Evolutionary conservation across 148 eudicot species (phyloP), one percentile per base, ranked within the genome.

Genomic region (Chenopodium berlandieri): DNA sequence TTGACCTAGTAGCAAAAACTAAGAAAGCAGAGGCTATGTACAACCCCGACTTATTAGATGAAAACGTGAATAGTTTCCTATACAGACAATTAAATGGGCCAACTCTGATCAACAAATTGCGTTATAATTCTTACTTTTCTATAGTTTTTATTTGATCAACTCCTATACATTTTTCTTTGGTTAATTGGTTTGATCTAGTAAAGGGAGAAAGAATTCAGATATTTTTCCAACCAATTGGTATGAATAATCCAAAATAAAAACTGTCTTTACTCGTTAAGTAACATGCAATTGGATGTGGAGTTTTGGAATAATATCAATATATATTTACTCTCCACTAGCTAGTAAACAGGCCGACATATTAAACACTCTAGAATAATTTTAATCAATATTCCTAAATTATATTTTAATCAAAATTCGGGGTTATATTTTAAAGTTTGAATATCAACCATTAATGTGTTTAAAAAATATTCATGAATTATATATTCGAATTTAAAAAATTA

Each of bases 71-170:
- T 73, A 72, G 76, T 71, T 71, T 80, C 60, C 13, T 70, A 34
- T 46, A 79, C 25, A 62, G 76, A 76, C 76, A 77, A 44, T 11
- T 40, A 44, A 48, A 70, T 69, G 73, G 79, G 84, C 56, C 77
- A 62, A 6, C 65, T 62, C 58, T 13, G 46, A 16, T 60, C 22
- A 62, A 30, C 82, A 80, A 80, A 1, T 72, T 80, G 82, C 77
- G 14, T 14, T 22, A 23, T 23, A 22, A 23, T 25, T 72, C 47
- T 54, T 69, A 22, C 25, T 16, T 69, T 40, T 22, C 32, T 25
- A 62, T 62, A 4, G 66, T 62, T 62, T 4, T 7, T 2, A 9
- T 50, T 3, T 75, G 44, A 46, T 27, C 30, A 9, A 10, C 48
- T 60, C 8, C 44, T 7, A 9, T 66, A 9, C 19, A 7, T 13